phyloP scores from a whole-genome alignment of 495 filamentous ascomycete species.

The Barbatosphaeria neglecta region DNA sequence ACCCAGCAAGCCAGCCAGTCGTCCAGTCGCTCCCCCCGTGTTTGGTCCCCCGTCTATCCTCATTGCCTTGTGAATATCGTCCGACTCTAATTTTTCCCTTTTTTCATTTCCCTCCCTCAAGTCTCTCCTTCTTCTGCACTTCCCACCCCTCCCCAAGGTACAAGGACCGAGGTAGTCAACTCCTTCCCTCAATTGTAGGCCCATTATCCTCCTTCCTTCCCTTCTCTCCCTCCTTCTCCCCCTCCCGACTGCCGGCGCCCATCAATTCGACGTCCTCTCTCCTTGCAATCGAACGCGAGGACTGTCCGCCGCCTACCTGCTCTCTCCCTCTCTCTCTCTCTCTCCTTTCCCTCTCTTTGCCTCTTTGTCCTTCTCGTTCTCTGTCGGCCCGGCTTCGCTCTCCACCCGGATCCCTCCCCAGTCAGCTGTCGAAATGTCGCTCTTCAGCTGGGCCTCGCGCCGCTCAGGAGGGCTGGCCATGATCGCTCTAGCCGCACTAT shows the following conservation, averaged over 20 bases:
- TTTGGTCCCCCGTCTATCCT: not conserved
- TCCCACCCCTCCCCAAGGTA: not conserved
- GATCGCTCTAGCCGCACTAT: slow-evolving; percentile 28
- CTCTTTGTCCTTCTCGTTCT: slow-evolving; percentile 8
- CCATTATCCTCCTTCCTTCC: slow-evolving; percentile 3
- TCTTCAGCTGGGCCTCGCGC: slow-evolving; percentile 36
- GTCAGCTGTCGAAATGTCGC: slow-evolving; percentile 22
- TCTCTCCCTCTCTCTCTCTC: slow-evolving; percentile 5
- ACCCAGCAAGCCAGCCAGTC: not conserved
- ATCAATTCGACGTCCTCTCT: slow-evolving; percentile 5
- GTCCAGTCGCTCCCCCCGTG: not conserved
- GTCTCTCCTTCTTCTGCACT: not conserved
- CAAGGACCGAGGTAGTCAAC: not conserved
- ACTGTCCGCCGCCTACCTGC: not conserved
- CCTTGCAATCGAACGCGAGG: slow-evolving; percentile 2
- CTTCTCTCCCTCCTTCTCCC: slow-evolving; percentile 5
- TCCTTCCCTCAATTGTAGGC: not conserved
- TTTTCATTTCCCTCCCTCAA: not conserved
- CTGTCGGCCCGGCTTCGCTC: not conserved
- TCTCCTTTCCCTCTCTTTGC: slow-evolving; percentile 8
- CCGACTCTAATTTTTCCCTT: not conserved
- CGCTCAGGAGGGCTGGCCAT: slow-evolving; percentile 38
- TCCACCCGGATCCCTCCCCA: not conserved
- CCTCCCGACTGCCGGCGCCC: slow-evolving; percentile 5
- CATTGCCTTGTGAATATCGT: not conserved